phyloP scores from a whole-genome alignment of 2,329 filamentous ascomycete species.

The Esteya vermicola region DNA sequence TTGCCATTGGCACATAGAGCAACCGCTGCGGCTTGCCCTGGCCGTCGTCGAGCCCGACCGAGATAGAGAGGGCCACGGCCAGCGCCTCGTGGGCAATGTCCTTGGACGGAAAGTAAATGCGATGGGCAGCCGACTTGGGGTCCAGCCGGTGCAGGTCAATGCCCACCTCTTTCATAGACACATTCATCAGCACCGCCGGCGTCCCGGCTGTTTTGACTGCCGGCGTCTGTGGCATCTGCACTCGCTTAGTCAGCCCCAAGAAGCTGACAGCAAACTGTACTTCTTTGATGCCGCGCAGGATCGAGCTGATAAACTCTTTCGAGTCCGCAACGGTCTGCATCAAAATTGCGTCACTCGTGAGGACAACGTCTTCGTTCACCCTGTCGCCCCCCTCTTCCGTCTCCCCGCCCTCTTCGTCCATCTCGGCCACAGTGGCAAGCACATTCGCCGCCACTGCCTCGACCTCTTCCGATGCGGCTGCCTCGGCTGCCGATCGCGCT shows the following conservation, averaged over 20 bases:
- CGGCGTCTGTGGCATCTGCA: too few species aligned
- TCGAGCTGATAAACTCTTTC: constrained; percentile 80
- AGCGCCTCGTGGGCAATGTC: constrained; percentile 93
- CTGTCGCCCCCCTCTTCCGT: not conserved
- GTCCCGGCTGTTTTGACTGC: constrained; percentile 50
- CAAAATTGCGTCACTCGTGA: constrained; percentile 40
- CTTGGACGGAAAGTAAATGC: constrained; percentile 92
- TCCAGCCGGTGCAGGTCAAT: constrained; percentile 86
- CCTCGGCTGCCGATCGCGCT: constrained; percentile 14
- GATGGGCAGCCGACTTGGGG: constrained; percentile 81
- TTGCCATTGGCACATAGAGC: constrained; percentile 92
- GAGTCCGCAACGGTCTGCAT: constrained; percentile 81
- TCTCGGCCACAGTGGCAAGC: not conserved
- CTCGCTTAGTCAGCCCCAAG: constrained; percentile 69
- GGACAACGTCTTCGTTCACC: not conserved
- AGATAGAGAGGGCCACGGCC: constrained; percentile 81
- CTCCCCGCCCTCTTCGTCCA: not conserved
- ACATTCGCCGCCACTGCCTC: constrained; percentile 15
- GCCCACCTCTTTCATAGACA: constrained; percentile 92
- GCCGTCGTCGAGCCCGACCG: constrained; percentile 83
- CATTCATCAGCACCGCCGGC: constrained; percentile 61
- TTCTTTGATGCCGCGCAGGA: constrained; percentile 85
- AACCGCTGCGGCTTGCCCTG: constrained; percentile 72
- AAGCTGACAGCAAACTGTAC: constrained; percentile 92
- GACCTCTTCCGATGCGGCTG: constrained; percentile 20